A percentile compares a stretch with the other conserved stretches of the same genome.
phyloP scores from a whole-genome alignment of 805 yeast genomes.

The Suhomyces kilbournensis region DNA sequence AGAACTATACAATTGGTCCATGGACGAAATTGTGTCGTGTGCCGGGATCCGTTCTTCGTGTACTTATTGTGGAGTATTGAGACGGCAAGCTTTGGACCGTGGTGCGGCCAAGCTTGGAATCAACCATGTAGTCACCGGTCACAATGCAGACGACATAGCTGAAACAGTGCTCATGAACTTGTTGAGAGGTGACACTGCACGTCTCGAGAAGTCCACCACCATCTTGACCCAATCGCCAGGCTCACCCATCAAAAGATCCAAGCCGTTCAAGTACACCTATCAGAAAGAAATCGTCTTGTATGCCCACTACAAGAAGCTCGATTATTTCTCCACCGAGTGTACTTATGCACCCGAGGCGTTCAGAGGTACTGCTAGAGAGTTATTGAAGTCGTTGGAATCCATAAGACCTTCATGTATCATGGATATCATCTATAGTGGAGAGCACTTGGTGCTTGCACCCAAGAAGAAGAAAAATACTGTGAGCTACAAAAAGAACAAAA shows the following conservation, averaged over 20 bases:
- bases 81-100: constrained; percentile 95
- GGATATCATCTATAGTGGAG: constrained; percentile 94
- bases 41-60: constrained; percentile 94
- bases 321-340: constrained; percentile 96
- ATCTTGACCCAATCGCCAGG: constrained; percentile 81
- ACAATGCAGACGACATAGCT: constrained; percentile 99
- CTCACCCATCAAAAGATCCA: constrained; percentile 88
- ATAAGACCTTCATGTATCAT: constrained; percentile 90
- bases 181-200: constrained; percentile 91
- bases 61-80: constrained; percentile 95
- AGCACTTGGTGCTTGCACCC: constrained; percentile 65
- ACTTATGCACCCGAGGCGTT: constrained; percentile 98
- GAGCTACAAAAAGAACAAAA: constrained; percentile 29
- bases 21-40: constrained; percentile 95
- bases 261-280: constrained; percentile 93
- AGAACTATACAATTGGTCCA: constrained; percentile 93
- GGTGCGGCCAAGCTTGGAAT: constrained; percentile 88
- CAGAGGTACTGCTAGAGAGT: constrained; percentile 92
- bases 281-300: constrained; percentile 96
- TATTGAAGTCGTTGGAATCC: constrained; percentile 85
- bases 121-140: constrained; percentile 93
- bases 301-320: constrained; percentile 93
- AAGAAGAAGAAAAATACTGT: constrained; percentile 46
- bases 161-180: constrained; percentile 96
- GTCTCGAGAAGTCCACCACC: constrained; percentile 83